These are phyloP conservation scores for Coemansia sp. DNA, from an alignment of 192 early-diverging fungal species.

Conservation along the genomic window DNA sequence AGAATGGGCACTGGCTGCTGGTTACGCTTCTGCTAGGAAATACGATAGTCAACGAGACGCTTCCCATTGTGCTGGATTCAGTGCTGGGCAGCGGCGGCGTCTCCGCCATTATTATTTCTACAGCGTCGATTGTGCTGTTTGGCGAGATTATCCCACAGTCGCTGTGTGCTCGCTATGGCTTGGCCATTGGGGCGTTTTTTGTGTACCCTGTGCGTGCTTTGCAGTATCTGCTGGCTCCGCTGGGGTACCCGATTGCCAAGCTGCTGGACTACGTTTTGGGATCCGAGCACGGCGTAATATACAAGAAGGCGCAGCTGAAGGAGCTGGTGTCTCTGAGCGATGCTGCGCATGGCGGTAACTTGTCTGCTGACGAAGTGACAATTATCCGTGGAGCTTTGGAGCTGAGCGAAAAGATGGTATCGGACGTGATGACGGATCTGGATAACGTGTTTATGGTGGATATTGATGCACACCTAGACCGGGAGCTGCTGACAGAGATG, in stretches of 20 bases:
- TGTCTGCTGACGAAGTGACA: conserved; percentile 75
- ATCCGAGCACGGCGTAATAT: conserved; percentile 83
- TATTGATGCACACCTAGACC: conserved; percentile 60
- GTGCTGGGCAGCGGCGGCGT: conserved; percentile 75
- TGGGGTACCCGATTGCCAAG: conserved; percentile 83
- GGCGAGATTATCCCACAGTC: conserved; percentile 97
- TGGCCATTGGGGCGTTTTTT: conserved; percentile 87
- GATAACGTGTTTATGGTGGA: conserved; percentile 67
- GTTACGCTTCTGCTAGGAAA: conserved; percentile 91
- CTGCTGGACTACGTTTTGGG: conserved; percentile 82
- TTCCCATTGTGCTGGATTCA: conserved; percentile 81
- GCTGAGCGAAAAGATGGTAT: conserved; percentile 67
- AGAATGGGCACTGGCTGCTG: conserved; percentile 90
- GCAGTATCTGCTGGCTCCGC: conserved; percentile 63
- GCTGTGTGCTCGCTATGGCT: conserved; percentile 81
- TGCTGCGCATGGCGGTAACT: conserved; percentile 62
- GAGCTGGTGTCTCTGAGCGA: conserved; percentile 76
- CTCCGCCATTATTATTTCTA: conserved; percentile 83
- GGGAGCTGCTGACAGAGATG: conserved; percentile 59
- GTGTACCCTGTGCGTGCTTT: conserved; percentile 67
- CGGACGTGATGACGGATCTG: conserved; percentile 70
- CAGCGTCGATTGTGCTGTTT: conserved; percentile 86
- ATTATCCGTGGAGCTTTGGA: conserved; percentile 78
- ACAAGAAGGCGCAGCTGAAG: conserved; percentile 75
- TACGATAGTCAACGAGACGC: conserved; percentile 91